Evolutionary conservation across 1,284 basidiomycete genomes (phyloP).

Genomic region (Rhodotorula sp.): DNA sequence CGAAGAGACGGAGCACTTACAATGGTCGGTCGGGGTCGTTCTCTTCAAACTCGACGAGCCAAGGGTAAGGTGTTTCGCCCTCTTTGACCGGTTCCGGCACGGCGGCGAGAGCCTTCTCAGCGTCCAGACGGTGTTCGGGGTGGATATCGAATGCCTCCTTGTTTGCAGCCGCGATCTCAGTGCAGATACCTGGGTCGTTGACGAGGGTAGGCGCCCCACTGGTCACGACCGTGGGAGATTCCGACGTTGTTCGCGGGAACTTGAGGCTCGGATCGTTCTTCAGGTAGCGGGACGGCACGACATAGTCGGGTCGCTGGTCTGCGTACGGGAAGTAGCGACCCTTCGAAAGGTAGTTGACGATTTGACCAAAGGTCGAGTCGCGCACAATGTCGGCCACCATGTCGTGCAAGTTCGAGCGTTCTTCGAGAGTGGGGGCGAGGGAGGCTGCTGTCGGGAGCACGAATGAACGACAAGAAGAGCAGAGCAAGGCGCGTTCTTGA

Average conservation of each 20-base stretch:
- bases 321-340: conserved; percentile 31
- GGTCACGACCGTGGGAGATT: conserved; percentile 11
- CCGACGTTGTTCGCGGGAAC: conserved; percentile 25
- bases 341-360: conserved; percentile 32
- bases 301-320: conserved; percentile 40
- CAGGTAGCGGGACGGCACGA: conserved; percentile 35
- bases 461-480: no score
- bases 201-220: background rate
- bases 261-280: conserved; percentile 25
- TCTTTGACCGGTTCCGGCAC: background rate
- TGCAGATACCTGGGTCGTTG: background rate
- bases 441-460: no score
- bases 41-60: conserved; percentile 31
- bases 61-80: conserved; percentile 4
- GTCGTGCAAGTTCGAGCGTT: no score
- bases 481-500: no score
- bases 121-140: background rate
- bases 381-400: conserved; percentile 35
- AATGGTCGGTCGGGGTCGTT: conserved; percentile 49
- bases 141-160: background rate
- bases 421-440: no score
- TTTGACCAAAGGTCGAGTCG: conserved; percentile 39
- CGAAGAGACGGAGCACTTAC: conserved; percentile 18
- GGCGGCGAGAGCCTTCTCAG: background rate
- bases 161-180: background rate